These are phyloP conservation scores for Vigna unguiculata DNA, from an alignment of 306 rosid genomes.

Conservation along the genomic window DNA sequence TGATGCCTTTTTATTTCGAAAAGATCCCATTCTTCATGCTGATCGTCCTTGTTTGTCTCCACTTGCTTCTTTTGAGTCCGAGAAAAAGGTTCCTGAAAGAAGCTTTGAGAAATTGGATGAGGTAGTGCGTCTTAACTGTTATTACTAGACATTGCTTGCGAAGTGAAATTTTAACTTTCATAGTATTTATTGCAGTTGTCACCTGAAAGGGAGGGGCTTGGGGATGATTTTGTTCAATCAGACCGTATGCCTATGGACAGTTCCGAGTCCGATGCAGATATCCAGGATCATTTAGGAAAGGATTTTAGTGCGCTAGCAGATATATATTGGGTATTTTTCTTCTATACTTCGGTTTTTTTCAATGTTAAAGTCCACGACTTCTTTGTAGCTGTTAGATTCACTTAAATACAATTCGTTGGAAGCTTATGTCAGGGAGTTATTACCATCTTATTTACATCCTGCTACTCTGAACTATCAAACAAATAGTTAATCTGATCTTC, in stretches of 20 bases:
- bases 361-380: conserved; percentile 18
- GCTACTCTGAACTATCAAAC: conserved; percentile 26
- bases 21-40: conserved; percentile 48
- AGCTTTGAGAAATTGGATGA: conserved; percentile 56
- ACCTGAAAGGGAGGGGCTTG: conserved; percentile 56
- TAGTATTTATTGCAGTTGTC: conserved; percentile 56
- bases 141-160: conserved; percentile 33
- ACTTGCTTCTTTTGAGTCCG: conserved; percentile 48
- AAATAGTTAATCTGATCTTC: conserved; percentile 19
- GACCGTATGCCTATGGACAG: conserved; percentile 62
- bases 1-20: conserved; percentile 86
- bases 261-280: conserved; percentile 58
- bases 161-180: conserved; percentile 44
- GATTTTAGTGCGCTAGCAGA: conserved; percentile 67
- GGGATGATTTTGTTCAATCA: conserved; percentile 57
- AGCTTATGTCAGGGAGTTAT: conserved; percentile 26
- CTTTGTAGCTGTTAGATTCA: conserved; percentile 27
- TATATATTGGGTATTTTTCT: conserved; percentile 79
- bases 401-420: conserved; percentile 31
- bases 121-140: conserved; percentile 57
- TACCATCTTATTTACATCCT: conserved; percentile 20
- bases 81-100: conserved; percentile 54
- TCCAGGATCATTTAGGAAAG: conserved; percentile 58
- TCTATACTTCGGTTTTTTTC: conserved; percentile 2
- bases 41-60: conserved; percentile 56